phyloP scores from a whole-genome alignment of 2,329 filamentous ascomycete genomes.

The Penicillium sp. region DNA sequence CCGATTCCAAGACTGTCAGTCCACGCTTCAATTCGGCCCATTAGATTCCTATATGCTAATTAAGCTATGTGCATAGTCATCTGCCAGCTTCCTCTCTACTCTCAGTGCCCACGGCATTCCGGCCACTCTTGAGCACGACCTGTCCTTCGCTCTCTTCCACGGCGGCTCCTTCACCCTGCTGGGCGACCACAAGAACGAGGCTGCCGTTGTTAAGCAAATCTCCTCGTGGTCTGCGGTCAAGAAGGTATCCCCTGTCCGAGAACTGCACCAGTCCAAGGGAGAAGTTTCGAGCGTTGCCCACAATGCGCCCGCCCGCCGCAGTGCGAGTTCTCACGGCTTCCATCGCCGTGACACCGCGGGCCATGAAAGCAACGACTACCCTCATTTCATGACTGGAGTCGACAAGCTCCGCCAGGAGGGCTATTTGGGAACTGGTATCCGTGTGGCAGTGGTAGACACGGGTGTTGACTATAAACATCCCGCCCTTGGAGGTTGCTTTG shows the following conservation, averaged over 20 bases:
- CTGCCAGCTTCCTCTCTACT: conserved; percentile 6
- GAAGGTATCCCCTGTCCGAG: conserved; percentile 10
- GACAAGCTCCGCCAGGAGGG: conserved; percentile 26
- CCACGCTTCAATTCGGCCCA: neutral
- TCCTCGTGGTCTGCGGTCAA: conserved; percentile 7
- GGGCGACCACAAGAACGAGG: conserved; percentile 4
- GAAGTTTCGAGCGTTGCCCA: conserved; percentile 4
- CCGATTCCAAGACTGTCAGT: conserved; percentile 4
- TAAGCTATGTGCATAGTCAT: neutral
- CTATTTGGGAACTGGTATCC: conserved; percentile 20
- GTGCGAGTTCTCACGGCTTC: neutral
- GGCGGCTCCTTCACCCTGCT: conserved; percentile 12
- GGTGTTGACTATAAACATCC: conserved; percentile 66
- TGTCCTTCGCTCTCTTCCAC: conserved; percentile 15
- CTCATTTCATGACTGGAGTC: conserved; percentile 26
- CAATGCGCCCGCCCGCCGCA: neutral
- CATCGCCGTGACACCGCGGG: conserved; percentile 1
- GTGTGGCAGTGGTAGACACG: conserved; percentile 21
- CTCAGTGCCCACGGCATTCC: conserved; percentile 5
- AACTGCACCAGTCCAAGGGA: conserved; percentile 1
- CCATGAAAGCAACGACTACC: conserved; percentile 9
- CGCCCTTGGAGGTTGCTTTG: conserved; percentile 68
- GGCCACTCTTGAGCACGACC: conserved; percentile 9
- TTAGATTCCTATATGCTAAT: neutral
- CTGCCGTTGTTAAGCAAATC: conserved; percentile 10